phyloP scores from a whole-genome alignment of 2,329 filamentous ascomycete genomes.

The Fusarium goolgardi region DNA sequence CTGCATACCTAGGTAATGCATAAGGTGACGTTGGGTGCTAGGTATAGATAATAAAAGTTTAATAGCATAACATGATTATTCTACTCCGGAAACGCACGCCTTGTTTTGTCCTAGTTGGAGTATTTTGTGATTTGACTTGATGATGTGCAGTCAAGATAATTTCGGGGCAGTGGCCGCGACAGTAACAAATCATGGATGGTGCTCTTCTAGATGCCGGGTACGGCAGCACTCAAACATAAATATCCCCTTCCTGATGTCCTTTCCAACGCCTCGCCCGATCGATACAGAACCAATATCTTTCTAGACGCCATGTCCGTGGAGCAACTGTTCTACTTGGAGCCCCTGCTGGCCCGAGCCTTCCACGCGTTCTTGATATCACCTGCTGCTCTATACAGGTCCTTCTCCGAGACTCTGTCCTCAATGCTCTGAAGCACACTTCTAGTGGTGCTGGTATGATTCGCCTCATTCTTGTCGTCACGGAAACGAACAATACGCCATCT shows the following conservation, averaged over 20 bases:
- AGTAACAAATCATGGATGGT: not conserved
- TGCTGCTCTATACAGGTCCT: slow-evolving; percentile 79
- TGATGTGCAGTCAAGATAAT: not conserved
- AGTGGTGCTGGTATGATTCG: slow-evolving; percentile 88
- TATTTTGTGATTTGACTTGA: not conserved
- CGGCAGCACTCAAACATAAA: not conserved
- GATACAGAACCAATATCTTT: slow-evolving; percentile 27
- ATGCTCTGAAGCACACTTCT: slow-evolving; percentile 91
- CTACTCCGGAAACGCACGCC: not conserved
- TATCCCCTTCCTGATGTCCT: not conserved
- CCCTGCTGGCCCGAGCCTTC: slow-evolving; percentile 65
- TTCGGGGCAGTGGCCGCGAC: not conserved
- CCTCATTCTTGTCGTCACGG: slow-evolving; percentile 90
- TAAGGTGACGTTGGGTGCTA: slow-evolving; percentile 37
- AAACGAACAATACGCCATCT: slow-evolving; percentile 91
- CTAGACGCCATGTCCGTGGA: slow-evolving; percentile 28
- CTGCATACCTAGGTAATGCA: slow-evolving; percentile 45
- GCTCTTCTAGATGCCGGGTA: not conserved
- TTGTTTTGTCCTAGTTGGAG: not conserved
- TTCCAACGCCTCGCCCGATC: slow-evolving; percentile 41
- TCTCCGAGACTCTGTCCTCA: slow-evolving; percentile 82
- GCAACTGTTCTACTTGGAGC: slow-evolving; percentile 62
- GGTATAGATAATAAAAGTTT: slow-evolving; percentile 35
- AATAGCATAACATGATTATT: slow-evolving; percentile 22
- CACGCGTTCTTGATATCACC: slow-evolving; percentile 81